Evolutionary conservation across 2,329 filamentous ascomycete genomes (phyloP), one percentile per base, ranked within the genome.

Genomic region (Cladophialophora exuberans): DNA sequence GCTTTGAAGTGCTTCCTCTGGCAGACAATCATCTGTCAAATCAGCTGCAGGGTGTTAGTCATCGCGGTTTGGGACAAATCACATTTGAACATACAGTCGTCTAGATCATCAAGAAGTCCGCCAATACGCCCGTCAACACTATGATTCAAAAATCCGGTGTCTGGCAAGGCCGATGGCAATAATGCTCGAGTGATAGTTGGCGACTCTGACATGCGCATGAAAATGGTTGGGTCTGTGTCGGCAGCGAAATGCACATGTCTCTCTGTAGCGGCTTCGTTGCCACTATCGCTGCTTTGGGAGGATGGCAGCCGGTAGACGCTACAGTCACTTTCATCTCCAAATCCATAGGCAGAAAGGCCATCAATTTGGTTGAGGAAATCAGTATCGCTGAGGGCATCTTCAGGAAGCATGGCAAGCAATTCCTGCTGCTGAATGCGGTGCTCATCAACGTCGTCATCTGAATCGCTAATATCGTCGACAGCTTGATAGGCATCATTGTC

Each of bases 381-480:
- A 17, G 60, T 57, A 30, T 60, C 56, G 41, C 57, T 60, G 31
- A 62, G 56, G 30, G 55, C 60, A 77, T 76, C 69, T 70, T 62
- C 64, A 52, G 70, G 59, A 17, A 61, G 41, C 52, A 59, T 57
- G 15, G 60, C 62, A n/a, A 59, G 42, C 15, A 65, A 23, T 41
- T 61, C 57, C 30, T 63, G 56, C 43, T 63, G 53, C 38, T 65
- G 70, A 65, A 62, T 54, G 89, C 77, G 59, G 92, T 89, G 83
- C 67, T 88, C 82, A 52, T 93, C 83, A 78, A 89, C 83, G 62
- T 88, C 83, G 70, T 93, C 87, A 69, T 93, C 89, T 61, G 90
- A 86, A 59, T 92, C 89, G 63, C 83, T 89, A 57, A 95, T 87
- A 46, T 90, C 83, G 67, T 93, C 88, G 56, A 95, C 86, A 31